Conservation (phyloP, 1,284 basidiomycete genomes). For the Ganoderma boninense region DNA sequence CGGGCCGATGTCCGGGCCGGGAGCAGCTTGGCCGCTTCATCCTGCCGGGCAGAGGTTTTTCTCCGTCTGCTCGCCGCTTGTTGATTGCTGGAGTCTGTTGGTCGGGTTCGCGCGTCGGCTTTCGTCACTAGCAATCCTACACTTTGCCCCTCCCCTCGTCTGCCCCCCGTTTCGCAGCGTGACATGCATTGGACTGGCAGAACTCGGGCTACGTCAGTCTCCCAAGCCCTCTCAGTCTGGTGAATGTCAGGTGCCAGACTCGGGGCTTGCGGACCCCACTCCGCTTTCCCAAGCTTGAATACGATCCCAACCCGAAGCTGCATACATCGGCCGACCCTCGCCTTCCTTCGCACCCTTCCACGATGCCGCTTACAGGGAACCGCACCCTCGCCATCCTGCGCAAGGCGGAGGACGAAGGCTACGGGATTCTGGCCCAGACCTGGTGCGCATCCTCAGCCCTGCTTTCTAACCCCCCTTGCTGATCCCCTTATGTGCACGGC, state of each 20-base stretch:
- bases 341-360: neutral
- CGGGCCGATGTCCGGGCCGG: too few species aligned
- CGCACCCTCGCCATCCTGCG: slow-evolving; percentile 52
- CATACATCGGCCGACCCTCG: neutral
- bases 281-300: too few species aligned
- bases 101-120: too few species aligned
- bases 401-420: slow-evolving; percentile 53
- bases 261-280: neutral
- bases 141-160: too few species aligned
- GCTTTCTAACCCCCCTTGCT: neutral
- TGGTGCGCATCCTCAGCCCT: slow-evolving; percentile 42
- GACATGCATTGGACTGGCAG: neutral
- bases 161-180: neutral
- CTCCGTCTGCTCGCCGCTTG: too few species aligned
- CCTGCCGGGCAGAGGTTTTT: too few species aligned
- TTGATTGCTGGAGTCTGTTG: too few species aligned
- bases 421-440: slow-evolving; percentile 55
- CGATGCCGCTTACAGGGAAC: slow-evolving; percentile 40
- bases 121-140: too few species aligned
- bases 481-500: neutral
- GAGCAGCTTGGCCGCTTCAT: neutral
- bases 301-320: neutral
- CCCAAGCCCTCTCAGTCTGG: neutral
- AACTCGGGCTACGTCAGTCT: neutral
- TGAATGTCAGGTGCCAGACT: neutral